Conservation (phyloP, 1,284 basidiomycete genomes). For the Pisolithus thermaeus region DNA sequence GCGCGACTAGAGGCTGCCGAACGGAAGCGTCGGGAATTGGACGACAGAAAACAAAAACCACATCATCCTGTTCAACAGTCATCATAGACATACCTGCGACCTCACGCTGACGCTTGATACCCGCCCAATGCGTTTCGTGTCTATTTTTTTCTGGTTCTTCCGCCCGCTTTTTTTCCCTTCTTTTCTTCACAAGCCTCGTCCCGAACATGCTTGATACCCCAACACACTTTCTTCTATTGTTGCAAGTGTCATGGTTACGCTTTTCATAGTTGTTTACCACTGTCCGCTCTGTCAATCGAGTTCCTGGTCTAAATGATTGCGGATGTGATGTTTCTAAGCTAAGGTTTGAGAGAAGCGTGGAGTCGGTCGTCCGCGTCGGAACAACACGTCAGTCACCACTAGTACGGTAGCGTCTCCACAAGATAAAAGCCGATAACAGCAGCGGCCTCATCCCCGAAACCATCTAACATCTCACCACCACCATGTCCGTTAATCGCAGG, state of each 20-base stretch:
- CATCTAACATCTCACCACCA: constrained; percentile 10
- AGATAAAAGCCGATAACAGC: constrained; percentile 7
- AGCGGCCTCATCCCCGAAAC: constrained; percentile 1
- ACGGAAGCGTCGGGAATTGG: constrained; percentile 53
- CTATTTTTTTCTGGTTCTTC: neutral
- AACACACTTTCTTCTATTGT: constrained; percentile 14
- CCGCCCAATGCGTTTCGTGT: constrained; percentile 12
- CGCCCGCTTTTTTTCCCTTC: neutral
- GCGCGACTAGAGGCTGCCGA: constrained; percentile 70
- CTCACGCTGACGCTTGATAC: constrained; percentile 19
- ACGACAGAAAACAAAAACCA: constrained; percentile 27
- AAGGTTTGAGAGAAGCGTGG: neutral
- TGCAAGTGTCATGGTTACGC: constrained; percentile 5
- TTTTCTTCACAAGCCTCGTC: constrained; percentile 1
- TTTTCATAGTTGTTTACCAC: neutral
- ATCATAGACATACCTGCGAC: constrained; percentile 10
- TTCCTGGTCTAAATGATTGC: neutral
- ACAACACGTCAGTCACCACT: neutral
- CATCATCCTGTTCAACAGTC: constrained; percentile 7
- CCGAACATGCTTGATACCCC: constrained; percentile 18
- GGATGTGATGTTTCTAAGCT: neutral
- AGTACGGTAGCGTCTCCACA: constrained; percentile 2
- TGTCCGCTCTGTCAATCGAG: neutral
- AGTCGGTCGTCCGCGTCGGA: neutral
- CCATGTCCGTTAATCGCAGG: constrained; percentile 17